These are phyloP conservation scores for Saccharomyces hybrid DNA, from an alignment of 1,139 yeast genomes.

Conservation along the genomic window DNA sequence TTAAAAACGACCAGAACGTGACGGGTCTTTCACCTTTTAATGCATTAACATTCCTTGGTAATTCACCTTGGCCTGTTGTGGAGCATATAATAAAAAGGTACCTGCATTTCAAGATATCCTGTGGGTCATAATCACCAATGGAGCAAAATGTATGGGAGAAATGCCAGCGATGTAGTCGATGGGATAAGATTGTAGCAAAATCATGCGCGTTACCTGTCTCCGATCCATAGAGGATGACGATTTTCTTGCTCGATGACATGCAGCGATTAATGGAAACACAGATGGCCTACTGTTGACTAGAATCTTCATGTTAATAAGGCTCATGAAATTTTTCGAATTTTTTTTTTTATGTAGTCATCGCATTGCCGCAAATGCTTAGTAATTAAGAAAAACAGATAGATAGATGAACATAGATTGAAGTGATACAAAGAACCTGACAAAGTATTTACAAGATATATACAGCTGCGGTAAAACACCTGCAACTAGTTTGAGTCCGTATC, in stretches of 20 bases:
- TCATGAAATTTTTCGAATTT: background rate
- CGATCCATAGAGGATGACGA: constrained; percentile 76
- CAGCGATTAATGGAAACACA: background rate
- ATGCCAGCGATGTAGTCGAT: constrained; percentile 49
- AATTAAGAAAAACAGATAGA: constrained; percentile 61
- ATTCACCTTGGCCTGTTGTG: constrained; percentile 93
- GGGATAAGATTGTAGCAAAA: constrained; percentile 60
- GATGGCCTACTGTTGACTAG: background rate
- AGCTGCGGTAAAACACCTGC: background rate
- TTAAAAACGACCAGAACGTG: constrained; percentile 62
- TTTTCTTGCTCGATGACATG: constrained; percentile 14
- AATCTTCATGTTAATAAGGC: background rate
- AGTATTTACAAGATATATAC: constrained; percentile 7
- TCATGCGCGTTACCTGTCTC: constrained; percentile 94
- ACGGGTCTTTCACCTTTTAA: constrained; percentile 29
- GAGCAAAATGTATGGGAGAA: constrained; percentile 46
- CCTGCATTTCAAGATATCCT: constrained; percentile 43
- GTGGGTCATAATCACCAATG: constrained; percentile 56
- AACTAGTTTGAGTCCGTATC: background rate
- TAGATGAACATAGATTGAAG: constrained; percentile 22
- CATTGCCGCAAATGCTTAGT: constrained; percentile 46
- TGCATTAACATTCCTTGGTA: constrained; percentile 62
- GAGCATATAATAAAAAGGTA: constrained; percentile 66
- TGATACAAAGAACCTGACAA: background rate
- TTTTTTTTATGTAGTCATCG: constrained; percentile 30